A percentile compares a stretch with the other conserved stretches of the same genome.
Evolutionary conservation across 192 early-diverging fungal species (phyloP).

Genomic region (Coemansia sp.): DNA sequence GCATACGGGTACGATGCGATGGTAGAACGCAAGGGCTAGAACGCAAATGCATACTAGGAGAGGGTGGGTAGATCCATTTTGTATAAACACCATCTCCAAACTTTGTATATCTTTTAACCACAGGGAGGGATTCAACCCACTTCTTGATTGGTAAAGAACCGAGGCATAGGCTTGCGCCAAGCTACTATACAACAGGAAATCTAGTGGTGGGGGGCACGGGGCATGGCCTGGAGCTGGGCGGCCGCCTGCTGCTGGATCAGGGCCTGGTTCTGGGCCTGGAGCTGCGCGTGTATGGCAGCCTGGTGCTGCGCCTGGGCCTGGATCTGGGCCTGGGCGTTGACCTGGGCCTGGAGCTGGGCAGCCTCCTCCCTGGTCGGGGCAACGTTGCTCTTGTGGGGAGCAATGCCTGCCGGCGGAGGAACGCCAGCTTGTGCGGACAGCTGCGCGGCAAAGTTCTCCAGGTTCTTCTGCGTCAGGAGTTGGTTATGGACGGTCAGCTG

Average conservation of each 20-base stretch:
- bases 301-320: conserved; percentile 14
- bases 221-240: conserved; percentile 46
- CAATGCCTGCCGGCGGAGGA: conserved; percentile 38
- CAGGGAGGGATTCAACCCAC: no score
- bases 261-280: conserved; percentile 23
- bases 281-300: conserved; percentile 14
- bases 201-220: conserved; percentile 15
- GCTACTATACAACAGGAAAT: no score
- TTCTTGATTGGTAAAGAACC: no score
- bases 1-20: conserved; percentile 57
- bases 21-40: no score
- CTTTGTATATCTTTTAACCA: no score
- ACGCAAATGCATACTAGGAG: no score
- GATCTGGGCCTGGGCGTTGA: conserved; percentile 20
- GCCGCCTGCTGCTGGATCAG: conserved; percentile 20
- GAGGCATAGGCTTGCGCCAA: no score
- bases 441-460: conserved; percentile 35
- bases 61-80: no score
- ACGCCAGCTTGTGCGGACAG: conserved; percentile 40
- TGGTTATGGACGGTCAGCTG: conserved; percentile 40
- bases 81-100: no score
- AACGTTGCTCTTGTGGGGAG: conserved; percentile 1
- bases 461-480: conserved; percentile 41
- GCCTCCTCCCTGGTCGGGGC: not conserved
- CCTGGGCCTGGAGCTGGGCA: conserved; percentile 11